phyloP scores from a whole-genome alignment of 257 asterid genomes.

The Solanum neorickii region DNA sequence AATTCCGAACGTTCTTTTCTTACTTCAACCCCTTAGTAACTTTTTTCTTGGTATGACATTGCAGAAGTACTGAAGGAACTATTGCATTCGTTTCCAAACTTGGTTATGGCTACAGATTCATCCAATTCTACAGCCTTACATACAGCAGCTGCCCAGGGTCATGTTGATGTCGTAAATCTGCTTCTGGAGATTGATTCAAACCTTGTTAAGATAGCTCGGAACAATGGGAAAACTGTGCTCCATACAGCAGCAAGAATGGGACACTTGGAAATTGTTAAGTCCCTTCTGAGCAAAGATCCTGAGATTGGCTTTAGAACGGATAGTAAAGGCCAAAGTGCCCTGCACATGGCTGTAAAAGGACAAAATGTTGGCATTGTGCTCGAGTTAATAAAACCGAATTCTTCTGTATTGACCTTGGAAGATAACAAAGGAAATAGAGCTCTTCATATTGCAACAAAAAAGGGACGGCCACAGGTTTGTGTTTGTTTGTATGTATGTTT shows the following conservation, averaged over 20 bases:
- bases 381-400: constrained; percentile 79
- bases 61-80: constrained; percentile 82
- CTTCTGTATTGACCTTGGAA: constrained; percentile 50
- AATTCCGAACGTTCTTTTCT: background rate
- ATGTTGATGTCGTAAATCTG: constrained; percentile 53
- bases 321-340: constrained; percentile 84
- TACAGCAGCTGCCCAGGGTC: constrained; percentile 97
- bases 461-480: constrained; percentile 83
- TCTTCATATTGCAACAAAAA: constrained; percentile 79
- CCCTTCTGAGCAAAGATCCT: constrained; percentile 57
- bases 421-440: constrained; percentile 86
- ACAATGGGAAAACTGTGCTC: constrained; percentile 86
- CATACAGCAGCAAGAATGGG: constrained; percentile 98
- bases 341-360: constrained; percentile 96
- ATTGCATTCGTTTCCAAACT: constrained; percentile 51
- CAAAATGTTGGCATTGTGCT: constrained; percentile 66
- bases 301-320: constrained; percentile 69
- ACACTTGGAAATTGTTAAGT: constrained; percentile 77
- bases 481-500: background rate
- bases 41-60: background rate
- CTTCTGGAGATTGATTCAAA: constrained; percentile 69
- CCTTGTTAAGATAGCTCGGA: constrained; percentile 80
- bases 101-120: constrained; percentile 77
- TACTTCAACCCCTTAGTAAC: background rate
- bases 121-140: constrained; percentile 84